Evolutionary conservation across 2,329 filamentous ascomycete species (phyloP), one percentile per base, ranked within the genome.

Genomic region (Fusarium avenaceum): DNA sequence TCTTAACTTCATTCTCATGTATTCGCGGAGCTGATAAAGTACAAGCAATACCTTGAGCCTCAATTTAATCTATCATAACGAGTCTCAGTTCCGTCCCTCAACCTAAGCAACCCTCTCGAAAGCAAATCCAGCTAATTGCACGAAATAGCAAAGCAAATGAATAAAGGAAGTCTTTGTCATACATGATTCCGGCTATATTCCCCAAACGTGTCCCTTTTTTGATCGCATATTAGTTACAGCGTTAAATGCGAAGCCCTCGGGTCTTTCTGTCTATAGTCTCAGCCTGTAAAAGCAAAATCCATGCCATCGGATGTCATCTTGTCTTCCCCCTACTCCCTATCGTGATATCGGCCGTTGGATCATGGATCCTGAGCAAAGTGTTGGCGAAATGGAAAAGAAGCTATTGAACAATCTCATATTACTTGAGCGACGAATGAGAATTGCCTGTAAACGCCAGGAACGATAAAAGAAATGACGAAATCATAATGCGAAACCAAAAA

Each of bases 251-350:
- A 70, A 69, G 69, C 47, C 63, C 68, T 69, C 56, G 63, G 52
- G 47, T 76, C 69, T 76, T 69, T 79, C 72, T 77, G 73, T 79
- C 76, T 79, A 77, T 79, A 71, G 63, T 76, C 71, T 77, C 76
- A 74, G 67, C 67, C 74, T 65, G 69, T 74, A 63, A 75, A 74
- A 75, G 68, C 70, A 73, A 74, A 74, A 73, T 69, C 72, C 73
- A 72, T 71, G 68, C 71, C 72, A 70, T 70, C 65, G 56, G 54
- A 58, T 67, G 63, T 71, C 63, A 64, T 74, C 59, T 72, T 73
- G 58, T 70, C 70, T 73, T 72, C 63, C 57, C 57, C 61, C 48
- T 58, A 60, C 61, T 60, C 57, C 59, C 60, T 70, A 39, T 73
- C 69, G 63, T 71, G 46, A 67, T 68, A 69, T 65, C 67, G 55